Base-by-base conservation (phyloP, 2,329 filamentous ascomycete species). In the Xylaria sp. region DNA sequence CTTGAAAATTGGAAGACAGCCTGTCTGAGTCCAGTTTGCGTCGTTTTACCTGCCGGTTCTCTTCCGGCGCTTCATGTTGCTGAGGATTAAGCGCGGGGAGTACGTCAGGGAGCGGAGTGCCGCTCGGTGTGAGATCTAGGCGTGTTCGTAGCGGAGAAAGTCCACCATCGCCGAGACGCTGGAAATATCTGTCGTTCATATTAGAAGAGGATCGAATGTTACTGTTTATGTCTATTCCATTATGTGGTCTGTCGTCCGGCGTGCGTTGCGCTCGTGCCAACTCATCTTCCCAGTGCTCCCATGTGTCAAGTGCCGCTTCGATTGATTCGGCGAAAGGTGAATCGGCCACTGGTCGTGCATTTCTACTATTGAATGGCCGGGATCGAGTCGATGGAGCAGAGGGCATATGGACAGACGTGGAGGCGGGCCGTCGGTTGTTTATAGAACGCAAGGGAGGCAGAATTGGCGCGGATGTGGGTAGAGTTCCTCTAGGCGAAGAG, bases 21-120 rank as follows among this genome's bases (percentile, higher is more conserved):
- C 80, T 79, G 63, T 89, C 87, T 1, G 83, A 79, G 67, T 90
- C 88, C 44, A 91, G 73, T 72, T 90, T 91, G 63, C 88, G 82
- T 51, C 89, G 83, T 73, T 92, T 92, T 53, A 76, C 76, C 59
- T 83, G 78, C 58, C 84, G 81, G 65, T 65, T 69, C 13, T 73
- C 71, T 52, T 73, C 70, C 2, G 52, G 60, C 8, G 65, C 58
- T 54, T 71, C 70, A 37, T 69, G 66, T 18, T 63, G 57, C 49
- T 64, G 66, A 30, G 66, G 59, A 19, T 65, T 63, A 13, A 65
- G 64, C 9, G 69, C 68, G 16, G 68, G 65, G 50, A 72, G 69
- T 18, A 69, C 60, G 4, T 72, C 66, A 3, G 68, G 66, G 42
- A 69, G 65, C 2, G 65, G 61, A 30, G 58, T 54, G 8, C 65